Conservation (phyloP, 2,329 filamentous ascomycete genomes). For the Paraconiothyrium brasiliense region DNA sequence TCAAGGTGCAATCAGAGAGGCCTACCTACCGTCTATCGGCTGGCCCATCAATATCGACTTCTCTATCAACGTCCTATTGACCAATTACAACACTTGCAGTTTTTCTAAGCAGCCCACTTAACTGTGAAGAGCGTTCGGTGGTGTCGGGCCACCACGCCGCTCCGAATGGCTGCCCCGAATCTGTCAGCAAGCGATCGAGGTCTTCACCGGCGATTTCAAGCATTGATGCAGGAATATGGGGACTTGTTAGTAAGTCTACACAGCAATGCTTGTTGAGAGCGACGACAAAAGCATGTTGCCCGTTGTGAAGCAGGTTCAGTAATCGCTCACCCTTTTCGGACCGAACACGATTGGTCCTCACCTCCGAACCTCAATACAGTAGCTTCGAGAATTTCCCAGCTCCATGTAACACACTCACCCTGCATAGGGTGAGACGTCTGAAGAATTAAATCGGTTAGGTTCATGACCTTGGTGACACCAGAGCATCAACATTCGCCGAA, state of each 20-base stretch:
- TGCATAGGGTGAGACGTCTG: neutral
- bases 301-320: neutral
- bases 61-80: neutral
- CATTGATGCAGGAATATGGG: neutral
- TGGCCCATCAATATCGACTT: neutral
- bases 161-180: neutral
- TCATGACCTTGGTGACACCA: neutral
- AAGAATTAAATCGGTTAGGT: neutral
- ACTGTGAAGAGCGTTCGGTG: neutral
- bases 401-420: neutral
- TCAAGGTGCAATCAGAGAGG: neutral
- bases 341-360: neutral
- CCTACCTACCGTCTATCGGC: neutral
- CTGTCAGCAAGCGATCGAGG: neutral
- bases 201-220: neutral
- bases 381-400: neutral
- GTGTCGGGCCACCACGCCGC: neutral
- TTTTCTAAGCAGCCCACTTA: constrained; percentile 6
- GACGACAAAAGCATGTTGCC: neutral
- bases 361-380: neutral
- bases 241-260: neutral
- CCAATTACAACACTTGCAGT: neutral
- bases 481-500: constrained; percentile 16
- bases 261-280: neutral
- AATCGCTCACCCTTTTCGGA: neutral